Conservation (phyloP, 345 rosid species). For the Gossypium sturtianum region DNA sequence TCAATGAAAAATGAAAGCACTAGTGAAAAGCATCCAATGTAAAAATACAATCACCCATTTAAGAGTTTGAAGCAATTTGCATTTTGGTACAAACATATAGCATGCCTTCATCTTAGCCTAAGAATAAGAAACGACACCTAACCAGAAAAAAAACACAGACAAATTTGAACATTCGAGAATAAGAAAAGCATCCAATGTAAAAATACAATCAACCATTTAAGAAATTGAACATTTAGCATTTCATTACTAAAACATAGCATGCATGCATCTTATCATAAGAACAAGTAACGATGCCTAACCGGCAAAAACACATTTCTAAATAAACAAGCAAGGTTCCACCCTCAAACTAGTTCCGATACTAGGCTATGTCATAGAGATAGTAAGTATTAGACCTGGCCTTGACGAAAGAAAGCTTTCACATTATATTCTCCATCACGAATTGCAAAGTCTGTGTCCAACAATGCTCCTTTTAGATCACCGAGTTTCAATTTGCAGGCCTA, state of each 20-base stretch:
- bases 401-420: slow-evolving; percentile 67
- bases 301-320: neutral
- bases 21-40: neutral
- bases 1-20: neutral
- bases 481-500: slow-evolving; percentile 58
- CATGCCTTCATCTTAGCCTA: neutral
- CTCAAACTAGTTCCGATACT: slow-evolving; percentile 2
- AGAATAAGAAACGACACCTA: neutral
- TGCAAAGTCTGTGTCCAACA: slow-evolving; percentile 52
- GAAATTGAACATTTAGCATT: neutral
- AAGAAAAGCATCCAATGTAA: neutral
- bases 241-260: neutral
- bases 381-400: slow-evolving; percentile 51
- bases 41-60: neutral
- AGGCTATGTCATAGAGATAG: neutral
- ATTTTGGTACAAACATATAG: neutral
- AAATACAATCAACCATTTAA: neutral
- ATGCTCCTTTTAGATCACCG: slow-evolving; percentile 60
- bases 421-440: slow-evolving; percentile 53
- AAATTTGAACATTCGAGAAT: no score
- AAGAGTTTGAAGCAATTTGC: neutral
- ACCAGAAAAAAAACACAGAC: no score
- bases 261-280: neutral
- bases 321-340: neutral
- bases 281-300: neutral